Evolutionary conservation across 1,139 yeast species (phyloP).

Genomic region (Hansenula sp.): DNA sequence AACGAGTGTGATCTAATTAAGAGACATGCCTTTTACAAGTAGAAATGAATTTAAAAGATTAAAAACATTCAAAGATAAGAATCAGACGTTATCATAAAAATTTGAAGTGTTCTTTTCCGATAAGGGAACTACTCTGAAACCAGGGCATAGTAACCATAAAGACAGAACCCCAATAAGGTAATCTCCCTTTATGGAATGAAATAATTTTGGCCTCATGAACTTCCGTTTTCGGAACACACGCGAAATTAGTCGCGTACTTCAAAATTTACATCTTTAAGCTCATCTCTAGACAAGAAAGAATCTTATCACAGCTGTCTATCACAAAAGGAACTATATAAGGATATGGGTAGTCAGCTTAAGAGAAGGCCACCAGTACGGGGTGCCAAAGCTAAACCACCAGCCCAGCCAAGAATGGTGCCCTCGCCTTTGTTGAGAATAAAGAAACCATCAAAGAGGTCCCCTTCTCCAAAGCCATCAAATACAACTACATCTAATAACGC

Average conservation of each 20-base stretch:
- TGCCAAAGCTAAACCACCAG: no score
- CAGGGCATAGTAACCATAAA: no score
- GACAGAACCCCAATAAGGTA: no score
- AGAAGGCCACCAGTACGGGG: not conserved
- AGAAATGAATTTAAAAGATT: no score
- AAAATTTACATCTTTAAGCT: not conserved
- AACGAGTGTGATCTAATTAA: no score
- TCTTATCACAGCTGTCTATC: not conserved
- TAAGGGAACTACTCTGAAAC: no score
- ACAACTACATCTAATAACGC: not conserved
- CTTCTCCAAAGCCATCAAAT: not conserved
- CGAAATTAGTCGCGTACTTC: not conserved
- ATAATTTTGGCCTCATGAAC: not conserved
- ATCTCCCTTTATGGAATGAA: no score
- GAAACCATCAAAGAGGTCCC: not conserved
- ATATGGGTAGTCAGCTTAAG: not conserved
- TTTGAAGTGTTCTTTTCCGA: no score
- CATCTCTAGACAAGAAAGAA: not conserved
- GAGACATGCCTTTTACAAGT: no score
- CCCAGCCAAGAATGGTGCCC: not conserved
- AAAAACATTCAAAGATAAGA: no score
- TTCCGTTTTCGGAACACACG: constrained; percentile 1
- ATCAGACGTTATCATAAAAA: no score
- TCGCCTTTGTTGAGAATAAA: not conserved
- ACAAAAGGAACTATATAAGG: not conserved